Percentiles rank a stretch among this genome's conserved stretches.
phyloP scores from a whole-genome alignment of 441 rosid genomes.

The Viola pubescens region DNA sequence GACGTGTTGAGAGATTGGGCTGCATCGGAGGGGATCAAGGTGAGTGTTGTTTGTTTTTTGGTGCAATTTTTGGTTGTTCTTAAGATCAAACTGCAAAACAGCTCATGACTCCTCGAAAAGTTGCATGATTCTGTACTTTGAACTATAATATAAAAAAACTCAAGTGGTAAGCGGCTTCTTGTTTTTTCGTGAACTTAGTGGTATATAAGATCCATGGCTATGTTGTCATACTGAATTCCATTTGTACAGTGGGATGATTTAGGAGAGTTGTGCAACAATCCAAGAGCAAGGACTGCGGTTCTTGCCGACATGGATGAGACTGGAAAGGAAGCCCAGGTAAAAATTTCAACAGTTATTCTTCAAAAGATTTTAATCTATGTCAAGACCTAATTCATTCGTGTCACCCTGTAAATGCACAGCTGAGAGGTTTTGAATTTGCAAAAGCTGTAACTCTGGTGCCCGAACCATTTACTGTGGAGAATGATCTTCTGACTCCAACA shows the following conservation, averaged over 20 bases:
- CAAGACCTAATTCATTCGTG: background rate
- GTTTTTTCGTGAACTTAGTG: background rate
- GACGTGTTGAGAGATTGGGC: constrained; percentile 85
- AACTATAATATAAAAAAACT: too few relatives aligned
- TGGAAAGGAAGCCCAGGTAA: constrained; percentile 85
- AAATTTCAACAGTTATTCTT: background rate
- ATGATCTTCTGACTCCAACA: constrained; percentile 86
- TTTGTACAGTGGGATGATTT: constrained; percentile 51
- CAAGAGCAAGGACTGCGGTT: constrained; percentile 66
- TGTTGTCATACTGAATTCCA: constrained; percentile 4
- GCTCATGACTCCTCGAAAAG: background rate
- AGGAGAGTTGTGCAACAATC: constrained; percentile 64
- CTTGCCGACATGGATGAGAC: constrained; percentile 70
- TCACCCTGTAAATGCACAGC: constrained; percentile 31
- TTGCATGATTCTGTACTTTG: background rate
- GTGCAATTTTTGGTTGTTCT: background rate
- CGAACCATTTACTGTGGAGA: constrained; percentile 75
- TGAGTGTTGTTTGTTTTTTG: constrained; percentile 16
- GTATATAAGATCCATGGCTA: background rate
- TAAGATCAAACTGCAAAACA: background rate
- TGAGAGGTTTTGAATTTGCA: constrained; percentile 97
- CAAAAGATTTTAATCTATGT: background rate
- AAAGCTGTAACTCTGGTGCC: constrained; percentile 76
- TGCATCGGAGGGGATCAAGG: constrained; percentile 71
- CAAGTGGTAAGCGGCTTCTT: too few relatives aligned